These are phyloP conservation scores for Conticribra weissflogii DNA, from an alignment of 108 stramenopile genomes.

Conservation along the genomic window DNA sequence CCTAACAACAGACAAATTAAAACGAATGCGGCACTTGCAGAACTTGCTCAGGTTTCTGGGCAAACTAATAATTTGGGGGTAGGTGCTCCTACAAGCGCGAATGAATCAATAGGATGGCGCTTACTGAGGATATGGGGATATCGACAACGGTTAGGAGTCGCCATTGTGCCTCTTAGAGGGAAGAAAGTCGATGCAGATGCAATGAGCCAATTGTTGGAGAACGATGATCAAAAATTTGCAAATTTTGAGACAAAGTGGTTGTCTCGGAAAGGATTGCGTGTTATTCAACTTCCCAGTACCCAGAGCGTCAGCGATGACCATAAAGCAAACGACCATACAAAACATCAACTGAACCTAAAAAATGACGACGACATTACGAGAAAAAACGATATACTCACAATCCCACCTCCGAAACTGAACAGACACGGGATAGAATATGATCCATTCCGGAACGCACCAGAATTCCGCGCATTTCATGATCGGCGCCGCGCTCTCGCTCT, in stretches of 20 bases:
- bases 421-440: conserved; percentile 78
- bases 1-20: neutral
- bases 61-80: neutral
- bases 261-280: conserved; percentile 33
- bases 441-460: conserved; percentile 75
- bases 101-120: conserved; percentile 54
- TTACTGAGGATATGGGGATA: conserved; percentile 72
- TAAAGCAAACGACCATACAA: too few relatives aligned
- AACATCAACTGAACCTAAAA: too few relatives aligned
- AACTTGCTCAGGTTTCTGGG: conserved; percentile 33
- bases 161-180: conserved; percentile 40
- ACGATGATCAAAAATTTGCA: neutral
- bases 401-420: conserved; percentile 81
- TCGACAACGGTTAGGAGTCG: conserved; percentile 56
- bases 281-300: conserved; percentile 32
- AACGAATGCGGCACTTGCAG: conserved; percentile 33
- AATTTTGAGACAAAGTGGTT: conserved; percentile 31
- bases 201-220: conserved; percentile 6
- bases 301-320: neutral
- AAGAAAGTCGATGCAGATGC: conserved; percentile 6
- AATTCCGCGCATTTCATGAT: conserved; percentile 68
- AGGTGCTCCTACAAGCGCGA: neutral
- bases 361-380: neutral
- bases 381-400: conserved; percentile 15
- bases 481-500: conserved; percentile 48